These are phyloP conservation scores for Elasticomyces elasticus DNA, from an alignment of 495 filamentous ascomycete genomes.

Conservation along the genomic window DNA sequence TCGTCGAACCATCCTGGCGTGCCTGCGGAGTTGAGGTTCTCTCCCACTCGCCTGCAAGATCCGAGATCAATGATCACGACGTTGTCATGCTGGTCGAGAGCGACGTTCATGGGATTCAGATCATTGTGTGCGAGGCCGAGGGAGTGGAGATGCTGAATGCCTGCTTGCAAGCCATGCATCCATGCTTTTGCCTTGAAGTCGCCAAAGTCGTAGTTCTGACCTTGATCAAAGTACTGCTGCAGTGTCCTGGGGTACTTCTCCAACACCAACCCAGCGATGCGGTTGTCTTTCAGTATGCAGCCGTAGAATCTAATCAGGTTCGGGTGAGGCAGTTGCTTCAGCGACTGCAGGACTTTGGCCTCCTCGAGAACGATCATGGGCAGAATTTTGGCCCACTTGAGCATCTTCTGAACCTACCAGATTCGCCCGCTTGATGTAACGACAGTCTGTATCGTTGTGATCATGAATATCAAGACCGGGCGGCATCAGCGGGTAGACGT, in stretches of 20 bases:
- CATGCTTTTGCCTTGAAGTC: constrained; percentile 10
- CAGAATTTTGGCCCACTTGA: background rate
- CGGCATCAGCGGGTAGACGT: background rate
- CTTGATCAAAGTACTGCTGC: constrained; percentile 8
- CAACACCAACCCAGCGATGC: constrained; percentile 14
- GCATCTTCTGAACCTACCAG: background rate
- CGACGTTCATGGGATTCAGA: constrained; percentile 18
- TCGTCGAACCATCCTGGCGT: background rate
- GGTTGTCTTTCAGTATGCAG: background rate
- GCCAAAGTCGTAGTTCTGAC: background rate
- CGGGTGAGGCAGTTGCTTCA: background rate
- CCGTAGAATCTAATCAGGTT: background rate
- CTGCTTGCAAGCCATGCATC: constrained; percentile 8
- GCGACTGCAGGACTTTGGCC: background rate
- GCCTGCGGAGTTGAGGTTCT: constrained; percentile 5
- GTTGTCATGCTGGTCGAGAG: constrained; percentile 11
- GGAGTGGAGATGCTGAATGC: constrained; percentile 20
- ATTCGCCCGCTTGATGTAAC: background rate
- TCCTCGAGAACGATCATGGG: background rate
- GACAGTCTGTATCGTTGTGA: background rate
- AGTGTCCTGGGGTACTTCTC: constrained; percentile 12
- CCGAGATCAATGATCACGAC: constrained; percentile 21
- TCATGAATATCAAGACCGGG: background rate
- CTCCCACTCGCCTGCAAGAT: constrained; percentile 19
- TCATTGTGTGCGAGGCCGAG: constrained; percentile 25